phyloP scores from a whole-genome alignment of 225 moss, liverwort and hornwort species.

The Marchantia paleacea region DNA sequence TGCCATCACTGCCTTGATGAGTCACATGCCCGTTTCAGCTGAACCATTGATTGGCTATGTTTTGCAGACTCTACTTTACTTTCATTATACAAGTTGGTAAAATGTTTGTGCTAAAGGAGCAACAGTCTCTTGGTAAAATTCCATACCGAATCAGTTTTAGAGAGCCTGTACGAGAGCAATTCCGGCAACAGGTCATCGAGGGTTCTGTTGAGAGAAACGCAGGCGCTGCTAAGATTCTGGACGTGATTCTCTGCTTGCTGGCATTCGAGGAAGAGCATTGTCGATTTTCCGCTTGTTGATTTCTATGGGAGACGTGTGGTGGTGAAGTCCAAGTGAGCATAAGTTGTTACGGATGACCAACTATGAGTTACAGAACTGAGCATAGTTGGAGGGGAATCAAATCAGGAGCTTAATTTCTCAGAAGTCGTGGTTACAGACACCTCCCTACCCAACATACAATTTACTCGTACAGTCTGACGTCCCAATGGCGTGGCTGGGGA shows the following conservation, averaged over 20 bases:
- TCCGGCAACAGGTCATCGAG: not conserved
- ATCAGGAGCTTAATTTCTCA: not conserved
- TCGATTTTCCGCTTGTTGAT: not conserved
- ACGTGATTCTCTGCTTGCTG: not conserved
- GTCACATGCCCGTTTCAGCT: not conserved
- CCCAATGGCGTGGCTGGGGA: constrained; percentile 91
- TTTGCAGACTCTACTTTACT: not conserved
- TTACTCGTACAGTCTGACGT: not conserved
- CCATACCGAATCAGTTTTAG: not conserved
- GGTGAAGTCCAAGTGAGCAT: not conserved
- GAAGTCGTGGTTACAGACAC: not conserved
- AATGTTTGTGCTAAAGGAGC: constrained; percentile 7
- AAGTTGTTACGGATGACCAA: not conserved
- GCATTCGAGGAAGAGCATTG: not conserved
- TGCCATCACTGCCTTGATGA: not conserved
- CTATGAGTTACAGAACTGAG: not conserved
- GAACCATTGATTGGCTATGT: not conserved
- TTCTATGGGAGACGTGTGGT: not conserved
- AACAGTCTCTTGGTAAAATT: not conserved
- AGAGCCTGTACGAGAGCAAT: not conserved
- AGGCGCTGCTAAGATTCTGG: not conserved
- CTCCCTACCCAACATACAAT: not conserved
- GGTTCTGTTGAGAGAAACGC: not conserved
- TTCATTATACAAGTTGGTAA: not conserved
- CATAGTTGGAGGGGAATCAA: not conserved